A percentile compares a stretch with the other conserved stretches of the same genome.
phyloP scores from a whole-genome alignment of 225 moss, liverwort and hornwort genomes.

The Physcomitrium patens region DNA sequence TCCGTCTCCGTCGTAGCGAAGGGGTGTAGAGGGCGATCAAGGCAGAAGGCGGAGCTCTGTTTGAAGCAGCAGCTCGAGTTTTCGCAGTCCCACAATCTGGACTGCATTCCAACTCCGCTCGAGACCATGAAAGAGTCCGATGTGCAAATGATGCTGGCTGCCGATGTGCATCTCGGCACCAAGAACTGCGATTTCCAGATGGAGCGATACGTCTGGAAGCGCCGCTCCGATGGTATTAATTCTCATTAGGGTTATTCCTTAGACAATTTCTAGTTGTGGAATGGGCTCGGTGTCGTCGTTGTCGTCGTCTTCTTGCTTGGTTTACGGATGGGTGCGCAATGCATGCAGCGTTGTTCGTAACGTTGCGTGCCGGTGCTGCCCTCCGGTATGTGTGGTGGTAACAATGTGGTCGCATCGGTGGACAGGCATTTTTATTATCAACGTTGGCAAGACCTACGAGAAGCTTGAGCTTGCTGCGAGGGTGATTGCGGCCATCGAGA shows the following conservation, averaged over 20 bases:
- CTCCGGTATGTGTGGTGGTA: neutral
- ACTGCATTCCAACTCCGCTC: neutral
- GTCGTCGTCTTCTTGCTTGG: too few relatives aligned
- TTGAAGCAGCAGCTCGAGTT: conserved; percentile 1
- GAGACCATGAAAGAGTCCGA: conserved; percentile 26
- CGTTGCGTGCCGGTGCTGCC: neutral
- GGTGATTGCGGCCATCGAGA: conserved; percentile 42
- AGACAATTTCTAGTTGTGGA: neutral
- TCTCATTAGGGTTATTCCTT: neutral
- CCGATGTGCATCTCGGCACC: conserved; percentile 32
- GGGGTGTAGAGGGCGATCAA: neutral
- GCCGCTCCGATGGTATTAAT: conserved; percentile 26
- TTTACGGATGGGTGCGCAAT: neutral
- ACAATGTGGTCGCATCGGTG: neutral
- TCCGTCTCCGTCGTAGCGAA: neutral
- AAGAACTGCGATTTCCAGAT: conserved; percentile 33
- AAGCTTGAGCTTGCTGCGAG: conserved; percentile 29
- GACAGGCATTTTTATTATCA: conserved; percentile 37
- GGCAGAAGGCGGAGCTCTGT: neutral
- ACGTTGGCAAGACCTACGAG: conserved; percentile 30
- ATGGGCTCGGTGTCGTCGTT: too few relatives aligned
- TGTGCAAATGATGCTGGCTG: conserved; percentile 30
- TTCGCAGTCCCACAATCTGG: neutral
- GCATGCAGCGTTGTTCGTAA: too few relatives aligned
- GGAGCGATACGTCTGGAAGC: conserved; percentile 35